These are phyloP conservation scores for Hypoxylon lienhwacheense DNA, from an alignment of 495 filamentous ascomycete genomes.

Conservation along the genomic window DNA sequence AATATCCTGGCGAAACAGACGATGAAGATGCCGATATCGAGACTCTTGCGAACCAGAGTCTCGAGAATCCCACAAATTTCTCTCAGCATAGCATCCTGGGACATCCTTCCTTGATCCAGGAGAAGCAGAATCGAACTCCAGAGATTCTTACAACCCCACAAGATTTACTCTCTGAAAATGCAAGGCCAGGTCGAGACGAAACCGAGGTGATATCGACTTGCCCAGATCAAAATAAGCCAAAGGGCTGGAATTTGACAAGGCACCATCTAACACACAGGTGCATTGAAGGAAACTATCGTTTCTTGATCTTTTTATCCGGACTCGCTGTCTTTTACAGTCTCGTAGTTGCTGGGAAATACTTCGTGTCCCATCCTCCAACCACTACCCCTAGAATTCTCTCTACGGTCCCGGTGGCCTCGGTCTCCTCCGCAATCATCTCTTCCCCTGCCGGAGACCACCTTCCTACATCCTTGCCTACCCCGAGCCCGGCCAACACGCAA, in stretches of 20 bases:
- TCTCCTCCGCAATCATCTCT: constrained; percentile 26
- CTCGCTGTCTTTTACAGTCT: constrained; percentile 30
- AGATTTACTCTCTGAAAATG: background rate
- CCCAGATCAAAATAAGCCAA: background rate
- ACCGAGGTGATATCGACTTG: background rate
- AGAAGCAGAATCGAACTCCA: constrained; percentile 13
- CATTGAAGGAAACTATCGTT: constrained; percentile 18
- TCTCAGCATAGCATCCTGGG: constrained; percentile 29
- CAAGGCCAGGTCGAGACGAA: background rate
- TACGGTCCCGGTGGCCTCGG: constrained; percentile 38
- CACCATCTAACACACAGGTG: constrained; percentile 15
- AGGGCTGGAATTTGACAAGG: background rate
- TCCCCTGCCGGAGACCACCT: constrained; percentile 10
- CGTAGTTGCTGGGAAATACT: constrained; percentile 23
- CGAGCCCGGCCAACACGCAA: constrained; percentile 14
- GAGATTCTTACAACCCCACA: constrained; percentile 9
- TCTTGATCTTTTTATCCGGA: constrained; percentile 24
- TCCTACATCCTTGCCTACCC: constrained; percentile 5
- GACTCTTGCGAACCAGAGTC: constrained; percentile 34
- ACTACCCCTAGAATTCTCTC: constrained; percentile 29
- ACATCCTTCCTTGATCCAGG: constrained; percentile 10
- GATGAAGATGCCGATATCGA: constrained; percentile 41
- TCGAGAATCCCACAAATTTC: constrained; percentile 37
- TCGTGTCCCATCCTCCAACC: constrained; percentile 18
- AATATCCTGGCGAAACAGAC: constrained; percentile 33